phyloP scores from a whole-genome alignment of 192 early-diverging fungal species.

The Haplosporangium gracile region DNA sequence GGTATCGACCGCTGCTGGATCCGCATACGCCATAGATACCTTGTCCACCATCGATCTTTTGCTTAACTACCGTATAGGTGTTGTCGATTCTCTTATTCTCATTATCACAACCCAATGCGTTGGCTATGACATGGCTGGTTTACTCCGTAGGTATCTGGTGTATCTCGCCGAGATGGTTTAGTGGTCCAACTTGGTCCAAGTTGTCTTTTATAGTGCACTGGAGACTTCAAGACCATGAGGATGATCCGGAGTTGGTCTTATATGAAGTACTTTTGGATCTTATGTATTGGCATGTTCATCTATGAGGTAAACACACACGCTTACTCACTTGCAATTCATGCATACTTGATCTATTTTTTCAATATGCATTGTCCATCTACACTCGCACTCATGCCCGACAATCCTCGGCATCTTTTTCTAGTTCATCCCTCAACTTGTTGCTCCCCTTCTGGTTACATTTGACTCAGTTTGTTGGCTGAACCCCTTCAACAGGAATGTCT shows the following conservation, averaged over 20 bases:
- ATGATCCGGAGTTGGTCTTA: constrained; percentile 24
- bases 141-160: constrained; percentile 76
- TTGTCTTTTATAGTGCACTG: constrained; percentile 57
- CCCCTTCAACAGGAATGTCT: constrained; percentile 34
- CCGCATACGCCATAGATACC: constrained; percentile 64
- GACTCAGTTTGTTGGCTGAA: constrained; percentile 42
- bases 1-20: constrained; percentile 57
- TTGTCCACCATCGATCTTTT: constrained; percentile 38
- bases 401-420: neutral
- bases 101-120: constrained; percentile 44
- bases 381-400: neutral
- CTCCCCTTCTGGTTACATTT: constrained; percentile 38
- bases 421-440: constrained; percentile 54
- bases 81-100: constrained; percentile 24
- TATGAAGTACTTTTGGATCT: constrained; percentile 59
- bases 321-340: neutral
- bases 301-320: constrained; percentile 48
- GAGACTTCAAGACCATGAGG: constrained; percentile 16
- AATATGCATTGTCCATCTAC: neutral
- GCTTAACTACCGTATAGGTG: constrained; percentile 19
- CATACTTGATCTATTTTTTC: neutral
- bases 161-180: constrained; percentile 89
- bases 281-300: constrained; percentile 52
- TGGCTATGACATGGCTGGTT: constrained; percentile 48
- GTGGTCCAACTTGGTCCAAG: constrained; percentile 78